Evolutionary conservation across 768 basidiomycete species (phyloP), one percentile per base, ranked within the genome.

Genomic region (Auricularia sp.): DNA sequence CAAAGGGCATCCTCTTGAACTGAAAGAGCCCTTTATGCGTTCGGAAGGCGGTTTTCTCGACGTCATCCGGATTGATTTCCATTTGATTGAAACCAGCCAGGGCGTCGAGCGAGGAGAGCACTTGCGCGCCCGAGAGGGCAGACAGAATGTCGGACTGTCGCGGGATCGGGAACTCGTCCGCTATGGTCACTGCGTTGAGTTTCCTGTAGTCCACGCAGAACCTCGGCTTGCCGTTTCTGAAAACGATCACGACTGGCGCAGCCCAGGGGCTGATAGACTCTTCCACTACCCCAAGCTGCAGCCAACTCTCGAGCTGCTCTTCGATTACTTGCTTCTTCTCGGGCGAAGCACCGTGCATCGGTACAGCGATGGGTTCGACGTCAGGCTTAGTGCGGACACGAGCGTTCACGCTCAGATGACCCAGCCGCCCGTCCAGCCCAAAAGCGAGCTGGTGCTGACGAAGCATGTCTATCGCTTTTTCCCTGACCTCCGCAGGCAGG

Each of bases 1-100:
- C 75, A 61, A 81, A 80, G 0, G 78, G 78, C 77, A 80, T 78
- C 44, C 76, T 59, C 35, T 64, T 65, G 66, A 80, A 80, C 64
- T 81, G 78, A 39, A 64, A 77, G 0, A 80, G 67, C 5, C 79
- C 80, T 36, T 67, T 60, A 65, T 79, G 80, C 0, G 74, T 74
- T 3, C 75, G 64, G 60, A 81, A 80, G 0, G 77, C 77, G 0
- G 74, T 73, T 51, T 76, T 75, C 33, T 75, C 71, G 12, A 67
- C 65, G n/a, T 72, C 73, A 8, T 73, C 67, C 0, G 70, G 65
- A 0, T 62, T 64, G 60, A 78, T 71, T 58, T 71, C 68, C 1
- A 78, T 64, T 64, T 81, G 80, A 0, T 76, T 78, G 64, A 80
- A 81, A 8, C 79, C 77, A 0, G 79, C 71, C 0, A 77, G 62